Percentiles rank a stretch among this genome's conserved stretches.
Conservation (phyloP, 1,284 basidiomycete genomes). For the Microstroma glucosiphilum region DNA sequence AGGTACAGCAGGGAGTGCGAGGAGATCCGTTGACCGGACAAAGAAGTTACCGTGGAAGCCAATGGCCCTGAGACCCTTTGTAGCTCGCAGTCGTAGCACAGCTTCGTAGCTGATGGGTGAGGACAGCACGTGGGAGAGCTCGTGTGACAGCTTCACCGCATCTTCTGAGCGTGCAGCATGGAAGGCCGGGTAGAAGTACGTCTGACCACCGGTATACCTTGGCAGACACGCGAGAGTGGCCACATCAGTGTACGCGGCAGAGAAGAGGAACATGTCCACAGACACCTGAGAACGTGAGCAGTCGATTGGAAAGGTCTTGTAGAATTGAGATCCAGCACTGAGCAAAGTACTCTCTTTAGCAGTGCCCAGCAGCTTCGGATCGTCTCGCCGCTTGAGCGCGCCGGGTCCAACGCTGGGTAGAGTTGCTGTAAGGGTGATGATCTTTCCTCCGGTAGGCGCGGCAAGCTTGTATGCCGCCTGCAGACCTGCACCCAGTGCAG, state of each 20-base stretch:
- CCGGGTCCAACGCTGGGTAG: constrained; percentile 85
- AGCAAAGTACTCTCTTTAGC: constrained; percentile 62
- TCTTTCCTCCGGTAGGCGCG: constrained; percentile 89
- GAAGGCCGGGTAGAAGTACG: constrained; percentile 97
- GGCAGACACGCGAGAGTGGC: constrained; percentile 86
- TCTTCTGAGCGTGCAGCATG: constrained; percentile 90
- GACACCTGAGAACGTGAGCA: constrained; percentile 95
- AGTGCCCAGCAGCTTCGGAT: constrained; percentile 91
- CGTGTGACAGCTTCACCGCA: constrained; percentile 94
- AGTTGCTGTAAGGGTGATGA: constrained; percentile 78
- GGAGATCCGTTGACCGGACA: constrained; percentile 90
- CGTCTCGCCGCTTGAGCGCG: constrained; percentile 89
- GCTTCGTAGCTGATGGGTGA: constrained; percentile 95
- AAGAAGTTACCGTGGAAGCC: constrained; percentile 99
- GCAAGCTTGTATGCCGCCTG: constrained; percentile 95
- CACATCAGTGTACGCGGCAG: constrained; percentile 86
- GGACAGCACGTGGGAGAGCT: constrained; percentile 86
- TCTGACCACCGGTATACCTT: constrained; percentile 95
- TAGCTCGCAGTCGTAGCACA: constrained; percentile 89
- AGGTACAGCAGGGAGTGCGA: constrained; percentile 93
- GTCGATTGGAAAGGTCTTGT: constrained; percentile 98
- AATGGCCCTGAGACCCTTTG: constrained; percentile 79
- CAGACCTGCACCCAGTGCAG: constrained; percentile 88
- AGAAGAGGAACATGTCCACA: constrained; percentile 99
- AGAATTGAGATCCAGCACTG: constrained; percentile 71